Base-by-base conservation (phyloP, 1,284 basidiomycete genomes). In the Trichosporon coremiiforme region DNA sequence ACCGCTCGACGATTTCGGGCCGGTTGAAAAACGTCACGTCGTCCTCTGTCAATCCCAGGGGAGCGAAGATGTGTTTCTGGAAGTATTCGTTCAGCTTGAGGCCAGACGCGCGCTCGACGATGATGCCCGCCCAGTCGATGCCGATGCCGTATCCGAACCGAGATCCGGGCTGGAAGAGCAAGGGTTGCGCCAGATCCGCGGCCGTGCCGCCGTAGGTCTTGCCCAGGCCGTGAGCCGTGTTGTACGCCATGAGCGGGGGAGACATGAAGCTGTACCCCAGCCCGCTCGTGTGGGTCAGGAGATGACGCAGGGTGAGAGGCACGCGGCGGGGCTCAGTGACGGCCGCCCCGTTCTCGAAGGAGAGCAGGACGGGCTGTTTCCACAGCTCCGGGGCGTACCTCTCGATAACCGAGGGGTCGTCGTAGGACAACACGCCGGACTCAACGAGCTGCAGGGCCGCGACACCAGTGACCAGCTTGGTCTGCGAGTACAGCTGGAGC, bases 391-490 rank as follows among this genome's bases (percentile, higher is more conserved):
- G 78, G n/a, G 77, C 60, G 57, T 76, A 68, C 50, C 70, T 70
- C 15, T 72, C 73, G 4, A 76, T 68, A 13, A 69, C 20, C 13
- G 69, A 70, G 0, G 75, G 74, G 50, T 76, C 75, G 60, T 82
- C 76, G 6, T 80, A 68, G n/a, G 70, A 65, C 47, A 81, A 64
- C 57, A 77, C 69, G 10, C 77, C 79, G 41, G 73, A 72, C 67
- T 82, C 81, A 10, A 80, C 76, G 6, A 80, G 72, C 70, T 80
- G 80, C 64, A 82, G 75, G 25, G 73, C 74, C 9, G 81, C 77
- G 7, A 81, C 77, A 64, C 74, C 76, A 0, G 80, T 81, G 70
- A 82, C 72, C 63, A 79, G 72, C 75, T 82, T 82, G 63, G 80
- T 81, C 68, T 73, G 75, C 38, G 74, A 75, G 47, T 71, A 76